Conservation (phyloP, 2,329 filamentous ascomycete genomes). For the Sarocladiaceae sp. region DNA sequence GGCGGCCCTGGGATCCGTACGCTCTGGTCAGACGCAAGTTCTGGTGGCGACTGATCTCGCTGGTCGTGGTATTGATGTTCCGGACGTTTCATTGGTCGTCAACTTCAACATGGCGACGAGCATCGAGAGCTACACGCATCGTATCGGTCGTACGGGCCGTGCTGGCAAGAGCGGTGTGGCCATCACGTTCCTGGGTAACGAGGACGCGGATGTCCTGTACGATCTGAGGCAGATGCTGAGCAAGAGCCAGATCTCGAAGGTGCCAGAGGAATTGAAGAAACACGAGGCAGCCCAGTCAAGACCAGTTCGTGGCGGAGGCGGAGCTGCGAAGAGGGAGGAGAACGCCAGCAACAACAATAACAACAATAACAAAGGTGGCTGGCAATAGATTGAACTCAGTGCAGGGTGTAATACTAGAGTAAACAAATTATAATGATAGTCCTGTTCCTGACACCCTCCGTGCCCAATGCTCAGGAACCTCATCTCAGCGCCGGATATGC, state of each 20-base stretch:
- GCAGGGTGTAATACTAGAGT: too few species aligned
- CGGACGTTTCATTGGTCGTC: constrained; percentile 86
- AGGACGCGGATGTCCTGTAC: constrained; percentile 86
- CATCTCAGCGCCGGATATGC: too few species aligned
- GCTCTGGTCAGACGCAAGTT: constrained; percentile 73
- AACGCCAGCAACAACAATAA: too few species aligned
- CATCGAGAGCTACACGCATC: constrained; percentile 94
- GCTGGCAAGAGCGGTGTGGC: constrained; percentile 94
- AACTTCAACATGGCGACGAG: constrained; percentile 98
- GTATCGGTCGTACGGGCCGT: constrained; percentile 93
- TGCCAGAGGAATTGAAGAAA: constrained; percentile 84
- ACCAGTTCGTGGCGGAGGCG: constrained; percentile 38
- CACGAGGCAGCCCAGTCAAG: constrained; percentile 91
- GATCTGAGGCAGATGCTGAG: constrained; percentile 93
- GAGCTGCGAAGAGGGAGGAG: constrained; percentile 23
- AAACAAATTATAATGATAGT: too few species aligned
- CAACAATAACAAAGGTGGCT: too few species aligned
- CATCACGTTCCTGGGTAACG: constrained; percentile 88
- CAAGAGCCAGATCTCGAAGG: constrained; percentile 80
- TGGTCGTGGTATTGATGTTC: constrained; percentile 94
- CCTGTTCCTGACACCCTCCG: too few species aligned
- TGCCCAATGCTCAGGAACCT: too few species aligned
- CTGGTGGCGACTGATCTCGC: constrained; percentile 94
- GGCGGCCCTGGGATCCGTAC: constrained; percentile 78
- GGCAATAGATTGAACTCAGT: too few species aligned